Evolutionary conservation across 768 basidiomycete species (phyloP), one percentile per base, ranked within the genome.

Genomic region (Suillus weaverae): DNA sequence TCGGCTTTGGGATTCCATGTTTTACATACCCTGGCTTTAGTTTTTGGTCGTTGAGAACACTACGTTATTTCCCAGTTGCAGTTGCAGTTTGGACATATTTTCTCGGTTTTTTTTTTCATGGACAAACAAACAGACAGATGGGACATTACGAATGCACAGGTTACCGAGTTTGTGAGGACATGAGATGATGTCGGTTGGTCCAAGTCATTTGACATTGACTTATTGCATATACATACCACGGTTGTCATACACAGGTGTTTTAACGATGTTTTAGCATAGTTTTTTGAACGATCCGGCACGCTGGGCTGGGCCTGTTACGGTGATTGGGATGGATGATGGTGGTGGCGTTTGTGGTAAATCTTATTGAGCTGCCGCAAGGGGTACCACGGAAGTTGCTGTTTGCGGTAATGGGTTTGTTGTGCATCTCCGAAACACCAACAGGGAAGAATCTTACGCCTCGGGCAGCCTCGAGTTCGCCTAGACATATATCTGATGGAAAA

Each of bases 11-110:
- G 64, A 35, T 64, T 41, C 39, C 51, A n/a, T 33, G 62, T 13
- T 32, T 57, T 14, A 44, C 33, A 30, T 62, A 67, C 62, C 20
- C 60, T 59, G 63, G 35, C 70, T 13, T 62, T 46, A 35, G 41
- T 67, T 62, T 33, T n/a, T 63, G 61, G 55, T 62, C 51, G 20
- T 38, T 54, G 54, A n/a, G 53, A 62, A 57, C 64, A 56, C 44
- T 43, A 46, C 35, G 5, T 32, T 63, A 35, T 38, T 20, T 43
- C 63, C 55, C 60, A 67, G 50, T 36, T 53, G 10, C 53, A 33
- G 51, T 61, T 64, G 57, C 62, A 50, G 44, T 63, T 26, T 26
- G 74, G 70, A 75, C 74, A 32, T 67, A 44, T 9, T 64, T 61
- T 35, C 41, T 22, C n/a, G 32, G 32, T 20, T 32, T 36, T 32